Evolutionary conservation across 2,329 filamentous ascomycete genomes (phyloP).

Genomic region (Pseudopyricularia cyperi): DNA sequence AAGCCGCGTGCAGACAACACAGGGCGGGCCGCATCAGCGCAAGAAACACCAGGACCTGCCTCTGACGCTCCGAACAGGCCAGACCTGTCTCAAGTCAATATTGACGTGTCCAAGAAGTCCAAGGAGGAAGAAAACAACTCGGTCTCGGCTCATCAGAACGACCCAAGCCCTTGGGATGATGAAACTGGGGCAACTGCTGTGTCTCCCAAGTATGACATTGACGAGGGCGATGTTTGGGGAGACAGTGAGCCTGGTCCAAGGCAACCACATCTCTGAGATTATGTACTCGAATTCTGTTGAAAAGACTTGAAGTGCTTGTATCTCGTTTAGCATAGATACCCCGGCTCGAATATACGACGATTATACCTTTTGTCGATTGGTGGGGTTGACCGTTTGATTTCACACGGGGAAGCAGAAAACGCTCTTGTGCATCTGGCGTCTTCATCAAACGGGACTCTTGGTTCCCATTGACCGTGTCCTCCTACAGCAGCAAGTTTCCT

Average conservation of each 20-base stretch:
- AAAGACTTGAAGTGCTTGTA: too few relatives aligned
- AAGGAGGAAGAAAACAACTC: conserved; percentile 5
- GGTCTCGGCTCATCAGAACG: neutral
- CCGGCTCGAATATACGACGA: too few relatives aligned
- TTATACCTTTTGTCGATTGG: too few relatives aligned
- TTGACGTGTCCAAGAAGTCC: conserved; percentile 5
- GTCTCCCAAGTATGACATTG: conserved; percentile 8
- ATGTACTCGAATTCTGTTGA: too few relatives aligned
- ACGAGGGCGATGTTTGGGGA: conserved; percentile 10
- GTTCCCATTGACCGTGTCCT: too few relatives aligned
- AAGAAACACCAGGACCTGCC: neutral
- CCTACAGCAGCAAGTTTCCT: too few relatives aligned
- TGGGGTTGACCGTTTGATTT: too few relatives aligned
- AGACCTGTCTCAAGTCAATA: conserved; percentile 1
- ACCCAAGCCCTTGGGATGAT: neutral
- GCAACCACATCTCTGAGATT: conserved; percentile 2
- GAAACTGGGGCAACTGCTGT: neutral
- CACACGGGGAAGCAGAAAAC: too few relatives aligned
- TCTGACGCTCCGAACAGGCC: conserved; percentile 2
- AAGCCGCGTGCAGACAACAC: conserved; percentile 5
- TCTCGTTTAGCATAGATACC: neutral
- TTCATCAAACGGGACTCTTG: too few relatives aligned
- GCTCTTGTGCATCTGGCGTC: too few relatives aligned
- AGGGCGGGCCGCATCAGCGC: conserved; percentile 2
- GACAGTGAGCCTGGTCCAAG: neutral